phyloP scores from a whole-genome alignment of 2,329 filamentous ascomycete genomes.

The Hypoxylon sp. region DNA sequence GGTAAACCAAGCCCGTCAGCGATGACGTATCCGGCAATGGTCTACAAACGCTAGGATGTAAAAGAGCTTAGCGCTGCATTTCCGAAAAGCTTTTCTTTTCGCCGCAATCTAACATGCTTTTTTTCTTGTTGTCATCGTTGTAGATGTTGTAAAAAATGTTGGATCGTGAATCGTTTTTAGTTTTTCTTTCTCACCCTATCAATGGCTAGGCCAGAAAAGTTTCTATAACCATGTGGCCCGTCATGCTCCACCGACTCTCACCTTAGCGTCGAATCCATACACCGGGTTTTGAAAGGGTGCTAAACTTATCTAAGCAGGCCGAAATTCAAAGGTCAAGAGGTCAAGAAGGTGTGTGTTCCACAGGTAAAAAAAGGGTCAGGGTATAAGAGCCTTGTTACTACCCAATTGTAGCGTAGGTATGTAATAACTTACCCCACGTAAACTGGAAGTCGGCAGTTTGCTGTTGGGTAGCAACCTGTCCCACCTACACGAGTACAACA shows the following conservation, averaged over 20 bases:
- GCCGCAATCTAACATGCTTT: slow-evolving; percentile 34
- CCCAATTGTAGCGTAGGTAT: not conserved
- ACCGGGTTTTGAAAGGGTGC: slow-evolving; percentile 4
- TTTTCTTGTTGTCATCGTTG: slow-evolving; percentile 14
- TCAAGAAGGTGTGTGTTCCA: not conserved
- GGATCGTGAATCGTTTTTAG: slow-evolving; percentile 5
- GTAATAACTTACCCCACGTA: slow-evolving; percentile 33
- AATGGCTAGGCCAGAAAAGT: not conserved
- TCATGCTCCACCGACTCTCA: slow-evolving; percentile 9
- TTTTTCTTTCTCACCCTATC: not conserved
- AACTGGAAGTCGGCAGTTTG: slow-evolving; percentile 40
- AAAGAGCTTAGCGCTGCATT: slow-evolving; percentile 36
- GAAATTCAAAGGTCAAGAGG: slow-evolving; percentile 23
- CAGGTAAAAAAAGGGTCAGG: not conserved
- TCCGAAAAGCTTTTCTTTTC: slow-evolving; percentile 34
- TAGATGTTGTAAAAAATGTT: slow-evolving; percentile 12
- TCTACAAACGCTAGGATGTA: slow-evolving; percentile 32
- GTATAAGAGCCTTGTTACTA: slow-evolving; percentile 12
- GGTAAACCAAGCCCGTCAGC: slow-evolving; percentile 17
- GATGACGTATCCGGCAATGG: slow-evolving; percentile 40
- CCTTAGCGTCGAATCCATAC: slow-evolving; percentile 6
- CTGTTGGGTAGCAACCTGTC: slow-evolving; percentile 44
- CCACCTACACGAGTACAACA: slow-evolving; percentile 29
- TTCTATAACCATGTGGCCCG: not conserved
- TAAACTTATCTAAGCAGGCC: slow-evolving; percentile 21